Base-by-base conservation (phyloP, 1,139 yeast genomes). In the Yueomyces sp. region DNA sequence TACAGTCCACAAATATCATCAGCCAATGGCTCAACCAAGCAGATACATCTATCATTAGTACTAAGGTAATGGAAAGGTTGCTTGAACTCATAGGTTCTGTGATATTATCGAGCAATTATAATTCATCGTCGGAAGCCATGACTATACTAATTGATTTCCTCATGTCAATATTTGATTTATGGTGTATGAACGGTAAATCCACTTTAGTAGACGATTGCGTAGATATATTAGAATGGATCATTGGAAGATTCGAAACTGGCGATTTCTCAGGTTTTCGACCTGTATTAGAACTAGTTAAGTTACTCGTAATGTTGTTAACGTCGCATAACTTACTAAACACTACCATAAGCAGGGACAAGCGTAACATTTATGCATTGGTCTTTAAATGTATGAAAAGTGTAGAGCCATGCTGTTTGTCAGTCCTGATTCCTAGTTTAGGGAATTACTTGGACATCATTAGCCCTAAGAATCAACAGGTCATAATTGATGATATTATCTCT, bases 201-300 rank as follows among this genome's bases (percentile, higher is more conserved):
- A 27, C 46, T 3, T 41, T 57, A 9, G 44, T 46, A 38, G 46
- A 49, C 0, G 63, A 60, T 32, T 53, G 55, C 36, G 50, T 46
- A 36, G 63, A 59, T 40, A 52, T 60, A 3, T 44, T 57, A 4
- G 52, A 51, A 28, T 60, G 63, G 63, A 39, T 59, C 3, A 39
- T 51, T n/a, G 32, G 43, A 6, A 45, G 56, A 32, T 49, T 56
- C 27, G 48, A 50, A 7, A 59, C 55, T 27, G 37, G 40, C 19
- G 41, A 55, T 2, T 52, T 54, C 38, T 47, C 54, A 42, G 57
- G 59, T 1, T 29, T 34, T 1, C 12, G n/a, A 3, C 43, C 59
- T 11, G 41, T 49, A 4, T 28, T 32, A 4, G 38, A 40, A 5
- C 29, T 55, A 7, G 38, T 55, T 0, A 39, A 38, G 25, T 41